Evolutionary conservation across 116 monocot species (phyloP).

Genomic region (Thalassia testudinum): DNA sequence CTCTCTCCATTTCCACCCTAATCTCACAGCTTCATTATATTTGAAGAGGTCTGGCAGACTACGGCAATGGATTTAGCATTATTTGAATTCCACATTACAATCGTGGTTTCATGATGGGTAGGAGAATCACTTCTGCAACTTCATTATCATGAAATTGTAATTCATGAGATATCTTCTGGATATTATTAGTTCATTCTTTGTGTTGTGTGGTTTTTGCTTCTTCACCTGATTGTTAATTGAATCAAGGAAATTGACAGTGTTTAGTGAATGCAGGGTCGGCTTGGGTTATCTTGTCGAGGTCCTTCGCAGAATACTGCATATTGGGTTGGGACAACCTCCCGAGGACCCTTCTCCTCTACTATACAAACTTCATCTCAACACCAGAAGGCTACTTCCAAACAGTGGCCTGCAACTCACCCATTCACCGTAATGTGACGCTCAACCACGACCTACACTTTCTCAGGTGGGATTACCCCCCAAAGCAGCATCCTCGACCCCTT

Average conservation of each 20-base stretch:
- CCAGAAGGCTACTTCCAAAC: constrained; percentile 95
- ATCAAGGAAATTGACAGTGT: not conserved
- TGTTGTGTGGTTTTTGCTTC: too few relatives aligned
- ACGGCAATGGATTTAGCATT: too few relatives aligned
- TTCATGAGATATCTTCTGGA: too few relatives aligned
- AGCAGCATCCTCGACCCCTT: constrained; percentile 14
- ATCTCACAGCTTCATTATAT: too few relatives aligned
- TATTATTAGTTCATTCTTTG: too few relatives aligned
- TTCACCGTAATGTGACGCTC: constrained; percentile 39
- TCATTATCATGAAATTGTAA: too few relatives aligned
- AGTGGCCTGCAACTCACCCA: constrained; percentile 59
- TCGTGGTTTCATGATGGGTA: too few relatives aligned
- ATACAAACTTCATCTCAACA: constrained; percentile 84
- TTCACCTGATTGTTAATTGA: too few relatives aligned
- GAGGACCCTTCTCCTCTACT: constrained; percentile 80
- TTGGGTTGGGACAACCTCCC: constrained; percentile 83
- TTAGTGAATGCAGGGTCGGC: constrained; percentile 51
- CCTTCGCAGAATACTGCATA: constrained; percentile 66
- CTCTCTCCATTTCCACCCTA: too few relatives aligned
- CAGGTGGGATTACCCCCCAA: constrained; percentile 75
- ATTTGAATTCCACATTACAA: too few relatives aligned
- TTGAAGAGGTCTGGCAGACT: too few relatives aligned
- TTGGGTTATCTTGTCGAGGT: constrained; percentile 67
- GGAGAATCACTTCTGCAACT: too few relatives aligned
- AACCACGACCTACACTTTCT: constrained; percentile 87